Conservation (phyloP, 1,284 basidiomycete species). For the Marasmius fiardii region DNA sequence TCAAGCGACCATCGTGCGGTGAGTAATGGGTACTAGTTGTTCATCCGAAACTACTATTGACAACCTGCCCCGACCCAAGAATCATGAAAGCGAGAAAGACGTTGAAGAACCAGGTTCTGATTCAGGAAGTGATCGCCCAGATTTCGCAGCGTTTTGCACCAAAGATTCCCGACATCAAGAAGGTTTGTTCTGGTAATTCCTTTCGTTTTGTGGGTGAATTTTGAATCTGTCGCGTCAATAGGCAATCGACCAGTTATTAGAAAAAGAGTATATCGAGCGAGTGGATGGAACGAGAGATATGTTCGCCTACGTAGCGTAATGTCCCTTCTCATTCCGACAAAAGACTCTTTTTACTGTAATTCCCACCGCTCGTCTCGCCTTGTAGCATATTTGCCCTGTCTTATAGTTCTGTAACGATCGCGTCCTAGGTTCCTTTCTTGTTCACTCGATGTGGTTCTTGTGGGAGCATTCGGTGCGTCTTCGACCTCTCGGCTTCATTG, state of each 20-base stretch:
- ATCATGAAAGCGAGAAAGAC: constrained; percentile 99
- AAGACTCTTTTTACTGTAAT: constrained; percentile 6
- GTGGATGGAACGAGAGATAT: constrained; percentile 80
- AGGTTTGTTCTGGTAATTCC: constrained; percentile 51
- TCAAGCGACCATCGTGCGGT: constrained; percentile 97
- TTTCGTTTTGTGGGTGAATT: not conserved
- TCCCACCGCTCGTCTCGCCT: not conserved
- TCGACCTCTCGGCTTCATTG: not conserved
- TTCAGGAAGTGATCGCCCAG: constrained; percentile 92
- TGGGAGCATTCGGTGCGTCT: not conserved
- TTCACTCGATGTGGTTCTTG: not conserved
- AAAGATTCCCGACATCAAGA: constrained; percentile 90
- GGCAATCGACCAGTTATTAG: constrained; percentile 96
- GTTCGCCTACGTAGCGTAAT: constrained; percentile 71
- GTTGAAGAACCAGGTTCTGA: constrained; percentile 93
- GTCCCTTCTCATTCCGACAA: constrained; percentile 10
- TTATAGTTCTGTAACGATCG: not conserved
- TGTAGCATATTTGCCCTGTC: constrained; percentile 7
- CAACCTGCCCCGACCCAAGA: constrained; percentile 36
- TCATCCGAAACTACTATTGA: constrained; percentile 1
- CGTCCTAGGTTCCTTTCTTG: not conserved
- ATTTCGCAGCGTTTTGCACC: constrained; percentile 89
- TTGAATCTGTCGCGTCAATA: constrained; percentile 25
- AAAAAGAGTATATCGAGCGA: constrained; percentile 97
- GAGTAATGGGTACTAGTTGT: constrained; percentile 23